Conservation (phyloP, 108 stramenopile genomes). For the Schizochytrium sp. region DNA sequence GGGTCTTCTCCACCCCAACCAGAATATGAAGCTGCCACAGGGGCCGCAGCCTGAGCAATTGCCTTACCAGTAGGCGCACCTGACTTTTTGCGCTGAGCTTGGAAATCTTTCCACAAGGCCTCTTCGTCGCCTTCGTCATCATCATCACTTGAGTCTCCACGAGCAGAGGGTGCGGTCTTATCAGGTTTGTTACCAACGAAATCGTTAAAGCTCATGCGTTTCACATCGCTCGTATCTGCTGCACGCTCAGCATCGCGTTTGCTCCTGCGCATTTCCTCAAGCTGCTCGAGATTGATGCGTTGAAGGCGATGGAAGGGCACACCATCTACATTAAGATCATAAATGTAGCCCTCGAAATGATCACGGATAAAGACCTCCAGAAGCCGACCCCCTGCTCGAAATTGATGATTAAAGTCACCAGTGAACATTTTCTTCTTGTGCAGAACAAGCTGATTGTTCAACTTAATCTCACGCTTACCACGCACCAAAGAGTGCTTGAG, state of each 20-base stretch:
- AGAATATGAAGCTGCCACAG: conserved; percentile 10
- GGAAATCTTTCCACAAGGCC: conserved; percentile 1
- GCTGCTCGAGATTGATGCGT: conserved; percentile 33
- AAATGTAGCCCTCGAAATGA: conserved; percentile 54
- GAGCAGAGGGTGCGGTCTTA: not conserved
- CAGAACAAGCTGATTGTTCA: not conserved
- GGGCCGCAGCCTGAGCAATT: not conserved
- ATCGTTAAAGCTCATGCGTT: conserved; percentile 34
- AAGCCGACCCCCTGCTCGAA: conserved; percentile 16
- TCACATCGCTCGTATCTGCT: conserved; percentile 13
- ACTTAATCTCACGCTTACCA: conserved; percentile 52
- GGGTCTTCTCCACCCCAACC: not conserved
- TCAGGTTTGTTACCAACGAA: conserved; percentile 6
- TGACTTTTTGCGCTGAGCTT: not conserved
- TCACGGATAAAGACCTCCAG: conserved; percentile 43
- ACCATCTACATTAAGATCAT: conserved; percentile 57
- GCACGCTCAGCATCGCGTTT: conserved; percentile 1
- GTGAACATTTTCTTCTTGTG: conserved; percentile 61
- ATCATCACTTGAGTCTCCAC: conserved; percentile 26
- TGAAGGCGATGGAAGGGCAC: conserved; percentile 25
- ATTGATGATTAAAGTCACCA: conserved; percentile 43
- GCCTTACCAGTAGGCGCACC: not conserved
- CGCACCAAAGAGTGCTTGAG: conserved; percentile 51
- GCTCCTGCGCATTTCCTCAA: conserved; percentile 52
- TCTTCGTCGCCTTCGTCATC: not conserved